Evolutionary conservation across 2,329 filamentous ascomycete genomes (phyloP).

Genomic region (Lizonia empirigonia): DNA sequence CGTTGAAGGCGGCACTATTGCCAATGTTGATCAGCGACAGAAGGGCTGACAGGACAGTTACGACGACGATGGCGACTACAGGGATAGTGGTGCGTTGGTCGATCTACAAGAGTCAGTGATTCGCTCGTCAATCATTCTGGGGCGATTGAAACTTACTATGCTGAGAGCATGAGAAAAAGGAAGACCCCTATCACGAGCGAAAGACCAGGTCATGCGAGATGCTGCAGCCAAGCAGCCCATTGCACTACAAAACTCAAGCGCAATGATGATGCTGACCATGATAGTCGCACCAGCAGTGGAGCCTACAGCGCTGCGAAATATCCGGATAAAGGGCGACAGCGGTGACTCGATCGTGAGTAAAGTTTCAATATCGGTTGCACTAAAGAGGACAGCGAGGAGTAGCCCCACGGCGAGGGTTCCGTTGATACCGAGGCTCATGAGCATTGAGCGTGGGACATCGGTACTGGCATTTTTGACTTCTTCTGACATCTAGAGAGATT

Average conservation of each 20-base stretch:
- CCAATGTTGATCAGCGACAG: conserved; percentile 60
- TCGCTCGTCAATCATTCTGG: no score
- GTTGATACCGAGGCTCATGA: conserved; percentile 50
- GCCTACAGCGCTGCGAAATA: conserved; percentile 49
- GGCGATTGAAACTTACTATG: conserved; percentile 34
- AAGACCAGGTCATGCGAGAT: conserved; percentile 52
- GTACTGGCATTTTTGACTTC: conserved; percentile 47
- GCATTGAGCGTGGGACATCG: conserved; percentile 51
- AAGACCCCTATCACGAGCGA: conserved; percentile 52
- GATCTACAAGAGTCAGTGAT: conserved; percentile 31
- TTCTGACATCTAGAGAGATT: conserved; percentile 44
- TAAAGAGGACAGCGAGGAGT: conserved; percentile 51
- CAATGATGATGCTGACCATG: conserved; percentile 54
- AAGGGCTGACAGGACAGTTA: conserved; percentile 52
- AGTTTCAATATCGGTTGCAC: conserved; percentile 38
- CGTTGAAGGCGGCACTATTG: conserved; percentile 49
- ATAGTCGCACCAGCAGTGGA: conserved; percentile 52
- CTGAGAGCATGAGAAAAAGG: conserved; percentile 45
- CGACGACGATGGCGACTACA: conserved; percentile 55
- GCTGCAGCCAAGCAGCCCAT: conserved; percentile 51
- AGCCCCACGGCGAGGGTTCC: conserved; percentile 50
- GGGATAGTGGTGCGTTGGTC: conserved; percentile 49
- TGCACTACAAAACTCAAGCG: conserved; percentile 50
- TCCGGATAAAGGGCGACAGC: conserved; percentile 57
- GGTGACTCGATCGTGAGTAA: conserved; percentile 27